Evolutionary conservation across 305 asterid genomes (phyloP).

Genomic region (Solanum chacoense): DNA sequence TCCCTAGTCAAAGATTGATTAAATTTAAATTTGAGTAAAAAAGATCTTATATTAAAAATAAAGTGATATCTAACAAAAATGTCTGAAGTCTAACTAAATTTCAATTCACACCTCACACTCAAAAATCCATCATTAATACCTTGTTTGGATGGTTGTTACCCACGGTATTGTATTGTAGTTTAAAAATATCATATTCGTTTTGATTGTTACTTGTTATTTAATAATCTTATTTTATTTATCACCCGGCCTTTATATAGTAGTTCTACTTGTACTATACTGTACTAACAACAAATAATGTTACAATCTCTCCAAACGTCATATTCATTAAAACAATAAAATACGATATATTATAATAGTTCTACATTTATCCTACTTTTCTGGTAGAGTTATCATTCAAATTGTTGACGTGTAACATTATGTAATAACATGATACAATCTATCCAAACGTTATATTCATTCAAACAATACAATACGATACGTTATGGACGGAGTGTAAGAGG

Average conservation of each 20-base stretch:
- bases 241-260: too few species aligned
- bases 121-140: background rate
- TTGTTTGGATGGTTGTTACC: background rate
- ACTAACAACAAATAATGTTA: too few species aligned
- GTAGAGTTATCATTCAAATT: background rate
- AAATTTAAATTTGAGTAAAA: background rate
- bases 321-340: background rate
- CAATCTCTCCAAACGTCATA: too few species aligned
- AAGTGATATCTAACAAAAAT: background rate
- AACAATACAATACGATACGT: too few species aligned
- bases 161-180: too few species aligned
- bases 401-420: too few species aligned
- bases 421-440: background rate
- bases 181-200: background rate
- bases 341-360: background rate
- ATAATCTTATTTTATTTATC: too few species aligned
- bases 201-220: too few species aligned
- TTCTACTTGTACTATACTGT: background rate
- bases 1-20: too few species aligned
- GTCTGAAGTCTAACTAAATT: background rate
- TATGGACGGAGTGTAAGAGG: background rate
- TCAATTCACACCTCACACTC: fast-evolving
- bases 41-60: background rate
- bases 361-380: too few species aligned
- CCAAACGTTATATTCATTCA: too few species aligned